phyloP scores from a whole-genome alignment of 306 rosid species.

The Senna tora region DNA sequence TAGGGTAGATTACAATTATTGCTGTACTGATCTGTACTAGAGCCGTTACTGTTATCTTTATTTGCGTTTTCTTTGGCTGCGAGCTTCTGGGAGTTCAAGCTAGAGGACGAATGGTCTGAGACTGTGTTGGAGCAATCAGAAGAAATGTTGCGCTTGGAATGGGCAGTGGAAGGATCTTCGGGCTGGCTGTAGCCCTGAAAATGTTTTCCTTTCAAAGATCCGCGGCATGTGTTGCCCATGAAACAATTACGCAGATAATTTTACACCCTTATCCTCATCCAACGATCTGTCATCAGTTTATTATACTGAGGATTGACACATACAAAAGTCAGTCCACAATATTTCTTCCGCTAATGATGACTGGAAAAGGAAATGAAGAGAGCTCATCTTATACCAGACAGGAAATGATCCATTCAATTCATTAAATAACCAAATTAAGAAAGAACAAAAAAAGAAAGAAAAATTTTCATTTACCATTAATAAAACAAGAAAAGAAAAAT shows the following conservation, averaged over 20 bases:
- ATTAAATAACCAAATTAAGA: not conserved
- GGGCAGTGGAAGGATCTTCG: conserved; percentile 48
- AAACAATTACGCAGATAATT: conserved; percentile 49
- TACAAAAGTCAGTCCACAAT: not conserved
- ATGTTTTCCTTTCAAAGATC: conserved; percentile 81
- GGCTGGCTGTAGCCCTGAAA: conserved; percentile 70
- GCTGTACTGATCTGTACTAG: conserved; percentile 16
- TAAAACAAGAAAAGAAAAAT: not conserved
- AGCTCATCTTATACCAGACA: not conserved
- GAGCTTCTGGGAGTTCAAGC: conserved; percentile 50
- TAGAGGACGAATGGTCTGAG: conserved; percentile 53
- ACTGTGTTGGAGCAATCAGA: conserved; percentile 50
- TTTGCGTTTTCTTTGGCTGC: conserved; percentile 46
- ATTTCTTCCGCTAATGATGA: conserved; percentile 7
- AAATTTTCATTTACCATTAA: not conserved
- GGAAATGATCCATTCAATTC: not conserved
- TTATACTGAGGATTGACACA: conserved; percentile 7
- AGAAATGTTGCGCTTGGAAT: conserved; percentile 55
- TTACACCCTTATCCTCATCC: conserved; percentile 50
- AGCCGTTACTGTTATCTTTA: conserved; percentile 31
- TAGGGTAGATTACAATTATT: conserved; percentile 33
- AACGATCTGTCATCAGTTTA: conserved; percentile 53
- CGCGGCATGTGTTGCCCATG: conserved; percentile 99
- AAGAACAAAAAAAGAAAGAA: conserved; percentile 8
- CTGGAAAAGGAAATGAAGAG: conserved; percentile 33